Evolutionary conservation across 345 rosid genomes (phyloP).

Genomic region (Lagerstroemia speciosa): DNA sequence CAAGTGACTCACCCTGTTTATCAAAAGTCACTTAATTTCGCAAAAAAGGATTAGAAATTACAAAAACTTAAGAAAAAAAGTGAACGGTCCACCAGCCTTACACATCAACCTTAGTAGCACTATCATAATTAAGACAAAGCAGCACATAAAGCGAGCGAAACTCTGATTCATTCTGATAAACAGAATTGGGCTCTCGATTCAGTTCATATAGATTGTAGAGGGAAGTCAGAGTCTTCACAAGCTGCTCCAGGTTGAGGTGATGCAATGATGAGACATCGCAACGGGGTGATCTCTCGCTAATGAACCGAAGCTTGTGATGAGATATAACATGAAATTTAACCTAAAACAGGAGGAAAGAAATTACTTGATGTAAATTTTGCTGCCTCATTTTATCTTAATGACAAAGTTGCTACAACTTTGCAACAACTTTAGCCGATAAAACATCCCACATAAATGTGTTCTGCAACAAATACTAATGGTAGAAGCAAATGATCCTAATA

Average conservation of each 20-base stretch:
- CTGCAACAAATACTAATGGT: not conserved
- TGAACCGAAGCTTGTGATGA: conserved; percentile 52
- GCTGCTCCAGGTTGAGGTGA: conserved; percentile 89
- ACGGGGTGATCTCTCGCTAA: conserved; percentile 24
- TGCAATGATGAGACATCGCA: conserved; percentile 46
- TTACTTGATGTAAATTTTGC: not conserved
- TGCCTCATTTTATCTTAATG: not conserved
- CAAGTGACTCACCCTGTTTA: conserved; percentile 77
- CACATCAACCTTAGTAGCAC: conserved; percentile 44
- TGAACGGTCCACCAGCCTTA: conserved; percentile 14
- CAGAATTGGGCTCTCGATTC: conserved; percentile 30
- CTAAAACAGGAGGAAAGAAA: conserved; percentile 18
- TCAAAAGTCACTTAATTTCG: conserved; percentile 12
- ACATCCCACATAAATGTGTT: not conserved
- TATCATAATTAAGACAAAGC: conserved; percentile 61
- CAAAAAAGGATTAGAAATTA: conserved; percentile 4
- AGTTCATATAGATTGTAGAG: conserved; percentile 67
- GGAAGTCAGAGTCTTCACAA: conserved; percentile 59
- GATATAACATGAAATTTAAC: conserved; percentile 77
- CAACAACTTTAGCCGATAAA: not conserved
- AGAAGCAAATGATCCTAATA: not conserved
- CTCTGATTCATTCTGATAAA: conserved; percentile 53
- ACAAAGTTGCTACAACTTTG: not conserved
- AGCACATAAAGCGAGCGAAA: conserved; percentile 73
- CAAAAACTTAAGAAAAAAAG: no score